A percentile compares a stretch with the other conserved stretches of the same genome.
phyloP scores from a whole-genome alignment of 2,329 filamentous ascomycete genomes.

The Pseudohalonectria lignicola region DNA sequence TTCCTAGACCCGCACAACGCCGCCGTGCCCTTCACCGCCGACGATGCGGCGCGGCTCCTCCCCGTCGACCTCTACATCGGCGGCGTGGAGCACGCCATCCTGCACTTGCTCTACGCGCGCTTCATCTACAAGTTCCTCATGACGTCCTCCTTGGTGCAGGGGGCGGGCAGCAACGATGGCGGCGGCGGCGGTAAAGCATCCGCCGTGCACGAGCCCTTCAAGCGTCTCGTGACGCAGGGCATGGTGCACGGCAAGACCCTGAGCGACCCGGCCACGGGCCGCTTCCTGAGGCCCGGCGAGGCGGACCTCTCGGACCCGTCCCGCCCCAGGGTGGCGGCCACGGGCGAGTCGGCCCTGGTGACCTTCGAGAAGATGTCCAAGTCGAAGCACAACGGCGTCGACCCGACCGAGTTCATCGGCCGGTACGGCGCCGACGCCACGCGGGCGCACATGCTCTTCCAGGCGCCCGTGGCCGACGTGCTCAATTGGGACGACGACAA shows the following conservation, averaged over 20 bases:
- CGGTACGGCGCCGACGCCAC: constrained; percentile 76
- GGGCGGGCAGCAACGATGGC: neutral
- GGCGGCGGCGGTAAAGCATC: too few species aligned
- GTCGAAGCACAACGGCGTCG: constrained; percentile 85
- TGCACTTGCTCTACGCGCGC: constrained; percentile 79
- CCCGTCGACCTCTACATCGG: constrained; percentile 85
- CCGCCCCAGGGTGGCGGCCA: constrained; percentile 50
- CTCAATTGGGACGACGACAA: constrained; percentile 82
- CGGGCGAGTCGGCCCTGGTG: constrained; percentile 45
- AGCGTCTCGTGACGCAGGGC: constrained; percentile 72
- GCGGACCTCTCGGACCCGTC: constrained; percentile 50
- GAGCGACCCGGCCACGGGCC: constrained; percentile 60
- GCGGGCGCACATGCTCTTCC: constrained; percentile 79
- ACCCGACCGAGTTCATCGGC: constrained; percentile 61
- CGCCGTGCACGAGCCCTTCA: constrained; percentile 60
- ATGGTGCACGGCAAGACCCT: constrained; percentile 90
- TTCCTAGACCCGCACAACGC: constrained; percentile 63
- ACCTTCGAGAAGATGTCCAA: constrained; percentile 92
- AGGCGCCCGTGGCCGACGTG: constrained; percentile 72
- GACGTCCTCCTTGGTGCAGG: constrained; percentile 31
- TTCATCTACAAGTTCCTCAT: constrained; percentile 85
- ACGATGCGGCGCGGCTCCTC: constrained; percentile 42
- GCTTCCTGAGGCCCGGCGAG: constrained; percentile 67
- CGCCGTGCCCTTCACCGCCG: constrained; percentile 48
- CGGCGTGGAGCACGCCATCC: constrained; percentile 81